Conservation (phyloP, 2,329 filamentous ascomycete species). For the Ramularia collo-cygni region DNA sequence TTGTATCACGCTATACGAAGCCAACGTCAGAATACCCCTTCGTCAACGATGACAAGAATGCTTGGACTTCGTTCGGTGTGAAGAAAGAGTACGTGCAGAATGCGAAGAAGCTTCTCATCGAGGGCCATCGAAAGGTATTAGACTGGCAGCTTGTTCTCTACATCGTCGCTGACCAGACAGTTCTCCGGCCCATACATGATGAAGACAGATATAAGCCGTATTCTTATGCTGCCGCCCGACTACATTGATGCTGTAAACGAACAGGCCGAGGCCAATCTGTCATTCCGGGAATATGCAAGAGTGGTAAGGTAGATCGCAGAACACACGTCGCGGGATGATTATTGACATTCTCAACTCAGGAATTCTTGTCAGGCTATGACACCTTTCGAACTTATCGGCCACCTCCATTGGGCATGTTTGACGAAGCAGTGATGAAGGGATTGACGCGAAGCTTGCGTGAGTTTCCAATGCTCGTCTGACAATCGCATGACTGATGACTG, state of each 20-base stretch:
- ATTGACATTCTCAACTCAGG: too few species aligned
- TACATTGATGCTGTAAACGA: constrained; percentile 9
- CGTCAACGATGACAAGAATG: neutral
- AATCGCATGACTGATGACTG: too few species aligned
- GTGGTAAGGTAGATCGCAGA: neutral
- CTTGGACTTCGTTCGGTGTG: neutral
- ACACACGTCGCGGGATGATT: too few species aligned
- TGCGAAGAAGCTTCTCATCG: neutral
- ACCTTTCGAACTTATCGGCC: constrained; percentile 7
- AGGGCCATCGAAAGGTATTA: neutral
- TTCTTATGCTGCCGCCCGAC: constrained; percentile 7
- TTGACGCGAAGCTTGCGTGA: constrained; percentile 10
- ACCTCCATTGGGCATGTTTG: constrained; percentile 7
- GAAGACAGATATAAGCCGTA: constrained; percentile 2
- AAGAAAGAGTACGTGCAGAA: neutral
- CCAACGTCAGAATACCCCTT: neutral
- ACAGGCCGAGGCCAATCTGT: neutral
- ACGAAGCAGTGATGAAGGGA: constrained; percentile 12
- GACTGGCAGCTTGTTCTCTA: too few species aligned
- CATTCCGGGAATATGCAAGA: neutral
- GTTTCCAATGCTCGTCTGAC: too few species aligned
- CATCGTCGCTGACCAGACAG: neutral
- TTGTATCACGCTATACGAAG: neutral
- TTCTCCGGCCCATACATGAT: constrained; percentile 8
- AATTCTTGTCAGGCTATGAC: constrained; percentile 3